A percentile compares a stretch with the other conserved stretches of the same genome.
phyloP scores from a whole-genome alignment of 1,139 yeast genomes.

The Yamadazyma membranifaciens region DNA sequence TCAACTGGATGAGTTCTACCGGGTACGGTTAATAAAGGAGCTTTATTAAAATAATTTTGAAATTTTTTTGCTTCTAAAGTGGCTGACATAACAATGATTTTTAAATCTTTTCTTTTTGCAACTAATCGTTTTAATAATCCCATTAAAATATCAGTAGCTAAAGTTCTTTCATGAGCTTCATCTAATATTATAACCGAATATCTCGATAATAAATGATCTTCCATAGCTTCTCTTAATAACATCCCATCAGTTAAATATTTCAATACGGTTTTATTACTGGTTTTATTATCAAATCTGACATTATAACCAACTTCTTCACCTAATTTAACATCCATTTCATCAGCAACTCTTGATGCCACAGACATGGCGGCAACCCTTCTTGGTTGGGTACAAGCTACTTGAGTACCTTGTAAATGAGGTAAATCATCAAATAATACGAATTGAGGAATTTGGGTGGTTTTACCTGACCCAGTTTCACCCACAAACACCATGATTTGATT shows the following conservation, averaged over 20 bases:
- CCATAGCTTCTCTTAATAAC: slow-evolving; percentile 97
- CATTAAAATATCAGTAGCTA: slow-evolving; percentile 96
- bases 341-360: slow-evolving; percentile 94
- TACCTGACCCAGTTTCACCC: slow-evolving; percentile 99
- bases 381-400: slow-evolving; percentile 96
- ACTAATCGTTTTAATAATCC: slow-evolving; percentile 86
- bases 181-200: slow-evolving; percentile 92
- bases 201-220: slow-evolving; percentile 75
- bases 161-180: slow-evolving; percentile 97
- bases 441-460: slow-evolving; percentile 96
- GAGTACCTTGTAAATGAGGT: slow-evolving; percentile 75
- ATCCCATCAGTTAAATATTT: slow-evolving; percentile 99
- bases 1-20: slow-evolving; percentile 99
- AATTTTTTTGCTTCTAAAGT: slow-evolving; percentile 97
- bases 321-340: slow-evolving; percentile 87
- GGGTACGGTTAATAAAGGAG: slow-evolving; percentile 94
- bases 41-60: slow-evolving; percentile 83
- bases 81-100: slow-evolving; percentile 95
- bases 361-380: slow-evolving; percentile 98
- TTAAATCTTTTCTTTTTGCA: slow-evolving; percentile 78
- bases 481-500: slow-evolving; percentile 97
- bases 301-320: slow-evolving; percentile 95
- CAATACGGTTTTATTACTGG: slow-evolving; percentile 73
- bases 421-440: slow-evolving; percentile 91
- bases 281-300: slow-evolving; percentile 90